These are phyloP conservation scores for Epicoccum sorghinum DNA, from an alignment of 2,329 filamentous ascomycete genomes.

Conservation along the genomic window DNA sequence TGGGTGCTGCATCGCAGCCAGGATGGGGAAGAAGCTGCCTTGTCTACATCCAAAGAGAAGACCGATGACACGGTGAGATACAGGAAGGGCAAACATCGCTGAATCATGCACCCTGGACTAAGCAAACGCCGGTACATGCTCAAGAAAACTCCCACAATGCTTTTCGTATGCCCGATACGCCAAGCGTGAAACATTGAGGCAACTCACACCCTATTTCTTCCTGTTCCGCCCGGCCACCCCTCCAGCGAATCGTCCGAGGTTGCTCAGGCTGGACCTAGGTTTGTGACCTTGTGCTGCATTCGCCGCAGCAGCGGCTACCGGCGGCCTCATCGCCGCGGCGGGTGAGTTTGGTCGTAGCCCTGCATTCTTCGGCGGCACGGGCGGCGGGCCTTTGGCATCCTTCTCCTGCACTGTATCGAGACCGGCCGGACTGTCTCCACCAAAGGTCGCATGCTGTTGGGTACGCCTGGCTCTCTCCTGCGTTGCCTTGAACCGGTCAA, in stretches of 20 bases:
- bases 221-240: slow-evolving; percentile 47
- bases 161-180: slow-evolving; percentile 15
- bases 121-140: slow-evolving; percentile 19
- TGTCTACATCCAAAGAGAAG: slow-evolving; percentile 29
- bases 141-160: slow-evolving; percentile 34
- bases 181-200: slow-evolving; percentile 6
- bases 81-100: slow-evolving; percentile 54
- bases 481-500: slow-evolving; percentile 92
- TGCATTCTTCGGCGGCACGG: slow-evolving; percentile 34
- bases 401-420: slow-evolving; percentile 37
- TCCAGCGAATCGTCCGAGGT: slow-evolving; percentile 53
- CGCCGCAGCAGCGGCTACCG: slow-evolving; percentile 23
- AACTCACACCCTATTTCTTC: slow-evolving; percentile 36
- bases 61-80: slow-evolving; percentile 44
- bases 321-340: slow-evolving; percentile 28
- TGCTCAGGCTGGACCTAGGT: slow-evolving; percentile 50
- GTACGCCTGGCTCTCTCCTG: slow-evolving; percentile 83
- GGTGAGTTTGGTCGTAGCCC: slow-evolving; percentile 31
- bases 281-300: slow-evolving; percentile 39
- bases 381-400: slow-evolving; percentile 33
- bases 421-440: slow-evolving; percentile 35
- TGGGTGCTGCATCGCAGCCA: slow-evolving; percentile 63
- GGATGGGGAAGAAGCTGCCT: slow-evolving; percentile 16
- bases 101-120: slow-evolving; percentile 21
- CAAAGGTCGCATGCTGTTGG: slow-evolving; percentile 60